Evolutionary conservation across 495 filamentous ascomycete species (phyloP), one percentile per base, ranked within the genome.

Genomic region (Penicillium coprophilum): DNA sequence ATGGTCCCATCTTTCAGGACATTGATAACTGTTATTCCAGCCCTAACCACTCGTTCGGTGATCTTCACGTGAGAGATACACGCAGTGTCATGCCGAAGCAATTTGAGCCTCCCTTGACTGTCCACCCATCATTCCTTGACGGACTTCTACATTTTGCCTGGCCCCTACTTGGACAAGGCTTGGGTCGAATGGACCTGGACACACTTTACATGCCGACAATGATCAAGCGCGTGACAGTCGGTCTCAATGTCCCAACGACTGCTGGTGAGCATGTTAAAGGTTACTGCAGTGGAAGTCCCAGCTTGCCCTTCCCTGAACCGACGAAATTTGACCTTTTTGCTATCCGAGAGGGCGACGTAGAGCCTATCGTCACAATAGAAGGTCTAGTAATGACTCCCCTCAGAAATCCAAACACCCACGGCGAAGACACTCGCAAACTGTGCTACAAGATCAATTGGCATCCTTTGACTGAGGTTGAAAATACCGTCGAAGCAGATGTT

Each of bases 161-260:
- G 73, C 72, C 73, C 0, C 71, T 78, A 24, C 60, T 78, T 13
- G 74, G 76, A 6, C 66, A 75, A 12, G 76, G 76, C 11, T 57
- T 69, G 15, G 76, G 74, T 8, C 61, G 71, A n/a, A 69, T 64
- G 56, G 60, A 69, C 11, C 57, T 75, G n/a, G 66, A 71, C 3
- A 67, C 66, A 0, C 60, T 78, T 23, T 78, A 77, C 61, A 75
- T 78, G 69, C 76, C 76, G 0, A 73, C 72, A 6, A 63, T 69
- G 46, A 66, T 78, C 34, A 72, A 72, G 39, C 60, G 60, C 17
- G 34, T 74, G 21, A 62, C 41, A 11, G 62, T 76, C 40, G 61
- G 60, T 21, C 47, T 46, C 31, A 56, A 59, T 6, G 62, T 70
- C 4, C 55, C 67, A 7, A 67, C 62, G 4, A 46, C 17, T 1